phyloP scores from a whole-genome alignment of 331 rosid species.

The Quercus lobata region DNA sequence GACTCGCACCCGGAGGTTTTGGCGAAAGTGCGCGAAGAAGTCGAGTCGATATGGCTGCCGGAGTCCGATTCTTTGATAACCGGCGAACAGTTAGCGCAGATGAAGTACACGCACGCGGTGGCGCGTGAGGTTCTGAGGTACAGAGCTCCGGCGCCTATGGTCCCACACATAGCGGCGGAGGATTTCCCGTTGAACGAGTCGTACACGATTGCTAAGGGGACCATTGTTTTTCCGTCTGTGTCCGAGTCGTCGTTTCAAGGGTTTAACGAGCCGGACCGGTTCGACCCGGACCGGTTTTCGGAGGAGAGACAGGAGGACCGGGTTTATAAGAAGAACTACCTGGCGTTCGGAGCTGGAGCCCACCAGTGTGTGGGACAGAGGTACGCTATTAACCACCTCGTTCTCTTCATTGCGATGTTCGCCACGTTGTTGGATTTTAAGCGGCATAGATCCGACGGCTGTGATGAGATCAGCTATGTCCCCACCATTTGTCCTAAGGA shows the following conservation, averaged over 20 bases:
- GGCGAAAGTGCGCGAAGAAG: constrained; percentile 53
- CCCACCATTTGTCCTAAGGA: constrained; percentile 90
- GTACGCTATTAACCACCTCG: constrained; percentile 80
- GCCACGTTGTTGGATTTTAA: constrained; percentile 66
- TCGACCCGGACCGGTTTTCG: constrained; percentile 83
- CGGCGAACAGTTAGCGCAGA: constrained; percentile 44
- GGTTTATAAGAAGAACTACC: constrained; percentile 52
- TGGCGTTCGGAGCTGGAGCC: constrained; percentile 90
- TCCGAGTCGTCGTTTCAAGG: constrained; percentile 86
- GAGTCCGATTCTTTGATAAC: constrained; percentile 54
- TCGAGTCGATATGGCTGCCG: constrained; percentile 54
- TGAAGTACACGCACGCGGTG: constrained; percentile 84
- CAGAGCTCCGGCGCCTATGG: constrained; percentile 77
- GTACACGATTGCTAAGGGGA: constrained; percentile 63
- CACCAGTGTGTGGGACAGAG: constrained; percentile 94
- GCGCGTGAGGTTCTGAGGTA: constrained; percentile 85
- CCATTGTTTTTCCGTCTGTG: constrained; percentile 77
- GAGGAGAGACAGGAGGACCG: constrained; percentile 73
- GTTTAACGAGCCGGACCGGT: constrained; percentile 65
- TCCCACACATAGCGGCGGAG: constrained; percentile 71
- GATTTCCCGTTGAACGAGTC: constrained; percentile 55
- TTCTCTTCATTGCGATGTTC: constrained; percentile 79
- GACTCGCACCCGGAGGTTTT: constrained; percentile 67
- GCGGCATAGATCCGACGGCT: constrained; percentile 68
- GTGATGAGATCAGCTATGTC: constrained; percentile 67